Base-by-base conservation (phyloP, 306 rosid species). In the Parietaria judaica region DNA sequence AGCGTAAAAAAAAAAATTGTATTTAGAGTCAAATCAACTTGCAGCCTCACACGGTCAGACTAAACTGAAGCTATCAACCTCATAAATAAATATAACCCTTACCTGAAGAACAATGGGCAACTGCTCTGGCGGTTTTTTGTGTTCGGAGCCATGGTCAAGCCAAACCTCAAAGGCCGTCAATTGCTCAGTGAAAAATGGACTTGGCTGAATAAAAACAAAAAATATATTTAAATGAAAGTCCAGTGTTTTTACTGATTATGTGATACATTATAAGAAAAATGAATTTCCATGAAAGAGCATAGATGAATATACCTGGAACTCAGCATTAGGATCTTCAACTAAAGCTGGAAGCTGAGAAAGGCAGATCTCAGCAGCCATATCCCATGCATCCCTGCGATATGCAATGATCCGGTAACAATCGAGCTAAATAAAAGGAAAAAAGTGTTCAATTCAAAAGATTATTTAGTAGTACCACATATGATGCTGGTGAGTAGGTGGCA, bases 351-450 rank as follows among this genome's bases (percentile, higher is more conserved):
- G 99, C 78, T 94, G 99, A 76, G 99, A 80, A 56, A 94, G 99
- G 80, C 97, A 94, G 54, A 94, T 86, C 81, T 94, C 99, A 72
- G 97, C 99, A 72, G 97, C 99, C 99, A 94, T 94, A 80, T 94
- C 99, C 99, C 99, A 94, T 13, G 99, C 99, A 83, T 94, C 99
- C 99, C 99, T 94, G 80, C 81, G 76, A 69, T 60, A 54, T 54
- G 48, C n/a, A 65, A 50, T 36, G 64, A 69, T 56, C 39, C 48
- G 45, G 36, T 71, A 72, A 41, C 34, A 55, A 69, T 52, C 49
- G 54, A 61, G 69, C 59, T 61, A 51, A 23, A 16, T 50, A 64
- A 49, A 47, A 57, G 36, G 51, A 31, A n/a, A 44, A n/a, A 11
- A 48, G 16, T 66, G 66, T 51, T 61, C 61, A 78, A 67, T 58